Evolutionary conservation across 2,329 filamentous ascomycete genomes (phyloP), one percentile per base, ranked within the genome.

Genomic region (Eutypa lata): DNA sequence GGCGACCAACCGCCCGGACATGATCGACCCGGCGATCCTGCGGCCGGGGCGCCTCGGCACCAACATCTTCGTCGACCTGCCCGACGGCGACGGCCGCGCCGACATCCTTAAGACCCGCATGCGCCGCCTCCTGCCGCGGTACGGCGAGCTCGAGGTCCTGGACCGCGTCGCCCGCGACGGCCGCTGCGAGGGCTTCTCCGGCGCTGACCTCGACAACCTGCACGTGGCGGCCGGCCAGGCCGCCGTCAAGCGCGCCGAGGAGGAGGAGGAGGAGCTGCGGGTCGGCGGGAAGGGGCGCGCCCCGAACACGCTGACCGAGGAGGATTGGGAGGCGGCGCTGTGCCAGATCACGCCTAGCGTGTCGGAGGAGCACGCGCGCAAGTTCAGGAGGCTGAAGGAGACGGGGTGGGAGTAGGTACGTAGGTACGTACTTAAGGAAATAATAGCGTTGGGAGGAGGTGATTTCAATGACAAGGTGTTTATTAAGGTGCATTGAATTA

Each of bases 11-110:
- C 79, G 94, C 0, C 93, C 93, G 0, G 93, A 97, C 66, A 96
- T 96, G 75, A 97, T 99, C 61, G 94, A 99, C 68, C 86, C 90
- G 2, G 94, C 94, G 1, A 96, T 99, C 84, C 81, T 97, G 11
- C 87, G 94, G 1, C 93, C 94, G 0, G 94, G 94, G 1, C 87
- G 94, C 24, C 79, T 99, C 1, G 93, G 92, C 58, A 93, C 88
- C 0, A 83, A 88, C n/a, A 80, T 97, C 24, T 97, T 93, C 61
- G 88, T 99, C 38, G 92, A 94, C 63, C 75, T 97, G 0, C 94
- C 94, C 0, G 87, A 84, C 24, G 77, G 87, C 0, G 79, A 86
- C 7, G 91, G 96, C 67, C 82, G 94, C 14, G 89, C 89, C 0
- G 91, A 95, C 52, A 99, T 99, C 56, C 76, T 99, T 21, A 80